A percentile compares a stretch with the other conserved stretches of the same genome.
Conservation (phyloP, 2,329 filamentous ascomycete species). For the Metarhizium robertsii region DNA sequence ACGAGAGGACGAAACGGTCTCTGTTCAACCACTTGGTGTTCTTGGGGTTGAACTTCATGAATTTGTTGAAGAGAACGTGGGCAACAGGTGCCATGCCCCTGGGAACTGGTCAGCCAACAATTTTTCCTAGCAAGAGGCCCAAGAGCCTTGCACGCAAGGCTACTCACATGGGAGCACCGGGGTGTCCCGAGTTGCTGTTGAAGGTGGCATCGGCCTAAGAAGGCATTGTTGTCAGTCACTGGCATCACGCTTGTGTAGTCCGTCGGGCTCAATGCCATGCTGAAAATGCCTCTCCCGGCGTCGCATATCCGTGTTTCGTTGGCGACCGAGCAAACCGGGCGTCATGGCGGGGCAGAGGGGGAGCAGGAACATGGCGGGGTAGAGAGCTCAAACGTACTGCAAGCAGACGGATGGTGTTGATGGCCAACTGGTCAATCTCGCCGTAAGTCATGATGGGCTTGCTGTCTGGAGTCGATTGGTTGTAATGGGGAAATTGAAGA, state of each 20-base stretch:
- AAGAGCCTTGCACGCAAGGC: not conserved
- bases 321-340: not conserved
- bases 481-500: conserved; percentile 11
- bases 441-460: conserved; percentile 70
- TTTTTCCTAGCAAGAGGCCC: not conserved
- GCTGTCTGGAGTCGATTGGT: conserved; percentile 12
- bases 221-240: not conserved
- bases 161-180: conserved; percentile 87
- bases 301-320: not conserved
- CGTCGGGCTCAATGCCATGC: conserved; percentile 2
- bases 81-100: conserved; percentile 85
- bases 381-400: conserved; percentile 58
- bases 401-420: conserved; percentile 96
- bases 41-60: conserved; percentile 99
- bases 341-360: conserved; percentile 19
- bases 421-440: conserved; percentile 79
- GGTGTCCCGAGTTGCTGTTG: conserved; percentile 94
- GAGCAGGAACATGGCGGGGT: conserved; percentile 16
- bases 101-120: conserved; percentile 21
- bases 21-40: conserved; percentile 96
- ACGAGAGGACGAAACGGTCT: conserved; percentile 98
- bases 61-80: conserved; percentile 97
- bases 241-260: not conserved
- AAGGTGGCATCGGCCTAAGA: conserved; percentile 90
- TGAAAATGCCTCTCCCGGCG: not conserved